Evolutionary conservation across 179 eudicot genomes (phyloP).

Genomic region (Corrigiola litoralis): DNA sequence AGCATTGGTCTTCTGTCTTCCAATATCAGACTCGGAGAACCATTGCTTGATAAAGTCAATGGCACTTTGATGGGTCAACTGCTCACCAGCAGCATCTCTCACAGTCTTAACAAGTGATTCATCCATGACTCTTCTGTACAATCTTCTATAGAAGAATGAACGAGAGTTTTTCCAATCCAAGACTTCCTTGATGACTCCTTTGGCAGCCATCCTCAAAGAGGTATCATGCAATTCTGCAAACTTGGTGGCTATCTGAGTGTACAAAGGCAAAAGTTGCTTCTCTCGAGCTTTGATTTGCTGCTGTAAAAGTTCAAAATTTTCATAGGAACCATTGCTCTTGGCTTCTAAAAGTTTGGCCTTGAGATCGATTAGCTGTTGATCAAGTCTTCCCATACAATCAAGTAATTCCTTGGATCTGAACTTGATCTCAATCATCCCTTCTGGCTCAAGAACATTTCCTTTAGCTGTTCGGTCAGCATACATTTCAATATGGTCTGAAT

Average conservation of each 20-base stretch:
- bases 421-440: conserved; percentile 95
- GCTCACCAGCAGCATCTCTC: conserved; percentile 74
- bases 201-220: conserved; percentile 88
- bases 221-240: conserved; percentile 97
- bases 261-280: conserved; percentile 78
- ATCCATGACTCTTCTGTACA: conserved; percentile 69
- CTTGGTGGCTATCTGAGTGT: conserved; percentile 93
- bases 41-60: conserved; percentile 62
- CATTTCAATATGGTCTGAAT: conserved; percentile 92
- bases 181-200: conserved; percentile 76
- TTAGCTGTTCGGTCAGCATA: conserved; percentile 89
- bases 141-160: conserved; percentile 63
- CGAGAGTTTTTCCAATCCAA: conserved; percentile 77
- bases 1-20: conserved; percentile 28
- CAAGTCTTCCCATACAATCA: conserved; percentile 96
- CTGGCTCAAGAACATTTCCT: conserved; percentile 98
- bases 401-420: conserved; percentile 68
- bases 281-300: conserved; percentile 75
- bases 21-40: conserved; percentile 56
- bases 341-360: conserved; percentile 59
- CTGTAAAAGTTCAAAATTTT: conserved; percentile 40
- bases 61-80: conserved; percentile 56
- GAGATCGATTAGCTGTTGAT: conserved; percentile 52
- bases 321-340: conserved; percentile 28
- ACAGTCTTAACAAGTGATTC: conserved; percentile 59